Percentiles rank a stretch among this genome's conserved stretches.
Evolutionary conservation across 2,329 filamentous ascomycete genomes (phyloP).

Genomic region (Phialocephala subalpina): DNA sequence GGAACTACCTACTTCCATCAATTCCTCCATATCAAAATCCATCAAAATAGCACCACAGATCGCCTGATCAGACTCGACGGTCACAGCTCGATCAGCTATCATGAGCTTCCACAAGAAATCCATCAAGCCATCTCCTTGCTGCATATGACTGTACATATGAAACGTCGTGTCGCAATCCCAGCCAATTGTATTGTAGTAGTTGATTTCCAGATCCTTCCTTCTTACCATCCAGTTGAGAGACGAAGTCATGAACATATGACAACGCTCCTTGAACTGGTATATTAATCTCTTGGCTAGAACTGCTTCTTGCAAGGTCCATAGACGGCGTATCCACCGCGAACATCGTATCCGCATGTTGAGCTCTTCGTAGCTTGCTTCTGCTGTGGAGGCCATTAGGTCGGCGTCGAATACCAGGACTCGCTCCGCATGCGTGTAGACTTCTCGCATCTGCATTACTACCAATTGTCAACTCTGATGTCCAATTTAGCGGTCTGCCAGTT

Average conservation of each 20-base stretch:
- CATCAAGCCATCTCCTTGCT: constrained; percentile 1
- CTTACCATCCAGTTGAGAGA: constrained; percentile 14
- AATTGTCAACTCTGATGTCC: too few species aligned
- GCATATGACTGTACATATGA: constrained; percentile 7
- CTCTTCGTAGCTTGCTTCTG: constrained; percentile 23
- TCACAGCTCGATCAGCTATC: constrained; percentile 17
- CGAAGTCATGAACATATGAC: constrained; percentile 13
- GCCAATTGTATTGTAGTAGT: constrained; percentile 22
- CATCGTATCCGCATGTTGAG: constrained; percentile 21
- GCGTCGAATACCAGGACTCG: constrained; percentile 21
- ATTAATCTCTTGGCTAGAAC: constrained; percentile 19
- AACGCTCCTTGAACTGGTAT: constrained; percentile 22
- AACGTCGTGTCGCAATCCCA: constrained; percentile 23
- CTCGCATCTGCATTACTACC: constrained; percentile 22
- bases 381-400: constrained; percentile 21
- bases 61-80: constrained; percentile 17
- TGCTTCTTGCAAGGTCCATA: constrained; percentile 26
- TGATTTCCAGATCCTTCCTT: constrained; percentile 7
- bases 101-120: constrained; percentile 13
- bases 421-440: constrained; percentile 22
- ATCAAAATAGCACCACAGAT: constrained; percentile 24
- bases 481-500: too few species aligned
- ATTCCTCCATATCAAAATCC: constrained; percentile 20
- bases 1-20: constrained; percentile 5
- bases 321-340: constrained; percentile 22